phyloP scores from a whole-genome alignment of 306 rosid species.

The Lathyrus aphaca region DNA sequence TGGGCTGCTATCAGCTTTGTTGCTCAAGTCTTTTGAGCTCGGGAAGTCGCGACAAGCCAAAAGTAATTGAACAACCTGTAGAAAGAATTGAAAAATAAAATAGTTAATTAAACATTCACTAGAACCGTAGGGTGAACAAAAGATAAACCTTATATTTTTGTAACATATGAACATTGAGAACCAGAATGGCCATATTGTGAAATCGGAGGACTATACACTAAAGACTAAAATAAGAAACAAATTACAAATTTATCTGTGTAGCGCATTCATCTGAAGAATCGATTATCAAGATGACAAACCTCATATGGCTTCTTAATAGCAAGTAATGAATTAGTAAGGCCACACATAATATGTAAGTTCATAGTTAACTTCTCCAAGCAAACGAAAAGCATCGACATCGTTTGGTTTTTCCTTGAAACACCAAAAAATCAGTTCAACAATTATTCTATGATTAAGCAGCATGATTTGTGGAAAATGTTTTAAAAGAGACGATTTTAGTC shows the following conservation, averaged over 20 bases:
- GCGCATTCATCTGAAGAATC: constrained; percentile 28
- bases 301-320: constrained; percentile 89
- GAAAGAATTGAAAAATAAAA: too few species aligned
- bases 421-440: constrained; percentile 19
- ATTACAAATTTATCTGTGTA: not conserved
- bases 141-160: too few species aligned
- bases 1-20: too few species aligned
- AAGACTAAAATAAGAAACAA: too few species aligned
- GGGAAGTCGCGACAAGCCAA: too few species aligned
- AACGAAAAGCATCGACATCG: constrained; percentile 81
- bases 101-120: too few species aligned
- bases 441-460: constrained; percentile 19
- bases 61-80: too few species aligned
- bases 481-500: constrained; percentile 10
- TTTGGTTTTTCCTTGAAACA: constrained; percentile 64
- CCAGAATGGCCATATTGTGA: too few species aligned
- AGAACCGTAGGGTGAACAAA: too few species aligned
- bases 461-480: constrained; percentile 27
- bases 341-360: constrained; percentile 78
- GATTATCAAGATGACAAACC: constrained; percentile 55
- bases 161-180: too few species aligned
- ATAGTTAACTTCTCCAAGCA: constrained; percentile 90
- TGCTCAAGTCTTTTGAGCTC: too few species aligned
- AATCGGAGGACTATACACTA: too few species aligned
- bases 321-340: constrained; percentile 79